Conservation (phyloP, 179 eudicot species). For the Spergularia azorica region DNA sequence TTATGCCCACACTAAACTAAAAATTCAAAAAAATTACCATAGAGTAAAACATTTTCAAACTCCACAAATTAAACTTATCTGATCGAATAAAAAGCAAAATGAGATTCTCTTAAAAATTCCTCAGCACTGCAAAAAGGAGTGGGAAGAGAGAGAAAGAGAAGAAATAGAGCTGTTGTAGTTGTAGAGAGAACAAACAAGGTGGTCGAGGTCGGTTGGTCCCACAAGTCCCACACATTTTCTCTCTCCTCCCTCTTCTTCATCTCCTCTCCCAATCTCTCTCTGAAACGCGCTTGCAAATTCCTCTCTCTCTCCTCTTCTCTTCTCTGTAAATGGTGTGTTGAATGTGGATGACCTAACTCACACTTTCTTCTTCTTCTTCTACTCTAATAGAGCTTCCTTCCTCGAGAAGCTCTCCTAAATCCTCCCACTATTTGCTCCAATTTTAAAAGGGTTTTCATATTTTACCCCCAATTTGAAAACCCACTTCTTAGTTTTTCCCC, state of each 20-base stretch:
- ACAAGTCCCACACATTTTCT: conserved; percentile 9
- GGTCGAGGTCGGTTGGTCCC: conserved; percentile 25
- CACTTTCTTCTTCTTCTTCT: conserved; percentile 18
- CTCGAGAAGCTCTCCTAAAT: neutral
- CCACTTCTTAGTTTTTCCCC: conserved; percentile 3
- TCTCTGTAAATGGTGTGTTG: neutral
- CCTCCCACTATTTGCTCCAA: neutral
- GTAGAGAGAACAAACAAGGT: neutral
- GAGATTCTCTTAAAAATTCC: no score
- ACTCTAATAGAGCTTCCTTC: neutral
- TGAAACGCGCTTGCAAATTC: conserved; percentile 18
- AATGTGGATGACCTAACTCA: conserved; percentile 33
- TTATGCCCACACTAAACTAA: no score
- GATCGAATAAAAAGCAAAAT: no score
- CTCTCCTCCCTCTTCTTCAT: neutral
- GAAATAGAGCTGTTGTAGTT: no score
- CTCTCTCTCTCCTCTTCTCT: neutral
- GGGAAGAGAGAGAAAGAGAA: no score
- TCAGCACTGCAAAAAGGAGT: no score
- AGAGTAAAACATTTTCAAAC: no score
- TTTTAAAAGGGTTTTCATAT: conserved; percentile 22
- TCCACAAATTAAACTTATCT: no score
- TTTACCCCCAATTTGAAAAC: conserved; percentile 24
- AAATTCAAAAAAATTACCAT: no score
- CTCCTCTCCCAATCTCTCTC: neutral